Conservation (phyloP, 768 basidiomycete species). For the Psilocybe cyanescens region DNA sequence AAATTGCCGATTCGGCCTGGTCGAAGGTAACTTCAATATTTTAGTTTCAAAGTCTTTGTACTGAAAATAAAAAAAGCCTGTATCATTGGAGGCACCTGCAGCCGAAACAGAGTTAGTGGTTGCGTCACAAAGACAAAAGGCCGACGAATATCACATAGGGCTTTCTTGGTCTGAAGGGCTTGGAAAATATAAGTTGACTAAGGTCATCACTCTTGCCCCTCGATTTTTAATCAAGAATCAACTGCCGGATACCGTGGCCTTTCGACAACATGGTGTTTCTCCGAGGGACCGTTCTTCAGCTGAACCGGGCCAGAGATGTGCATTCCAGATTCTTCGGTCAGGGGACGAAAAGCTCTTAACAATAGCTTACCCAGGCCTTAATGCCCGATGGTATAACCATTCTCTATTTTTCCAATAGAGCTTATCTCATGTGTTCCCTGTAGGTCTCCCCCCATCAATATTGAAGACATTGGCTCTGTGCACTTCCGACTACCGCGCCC, state of each 20-base stretch:
- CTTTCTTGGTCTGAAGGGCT: constrained; percentile 91
- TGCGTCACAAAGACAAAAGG: constrained; percentile 60
- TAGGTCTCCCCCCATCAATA: constrained; percentile 92
- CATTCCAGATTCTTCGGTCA: constrained; percentile 68
- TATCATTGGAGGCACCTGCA: constrained; percentile 89
- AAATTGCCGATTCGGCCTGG: constrained; percentile 83
- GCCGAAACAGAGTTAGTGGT: constrained; percentile 87
- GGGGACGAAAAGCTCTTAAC: constrained; percentile 79
- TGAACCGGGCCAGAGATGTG: constrained; percentile 66
- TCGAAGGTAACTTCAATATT: constrained; percentile 62
- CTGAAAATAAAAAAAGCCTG: constrained; percentile 45
- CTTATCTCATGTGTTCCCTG: neutral
- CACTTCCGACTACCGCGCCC: constrained; percentile 68
- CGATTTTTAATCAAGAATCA: constrained; percentile 91
- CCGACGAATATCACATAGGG: constrained; percentile 79
- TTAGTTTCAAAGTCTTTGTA: neutral
- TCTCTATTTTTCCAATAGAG: neutral
- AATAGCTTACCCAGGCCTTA: constrained; percentile 83
- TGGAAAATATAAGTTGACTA: constrained; percentile 97
- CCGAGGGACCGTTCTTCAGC: constrained; percentile 66
- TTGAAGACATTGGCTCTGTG: constrained; percentile 87
- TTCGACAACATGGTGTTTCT: constrained; percentile 83
- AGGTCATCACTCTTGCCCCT: constrained; percentile 90
- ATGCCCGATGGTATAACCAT: constrained; percentile 72
- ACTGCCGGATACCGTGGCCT: constrained; percentile 65